These are phyloP conservation scores for Penicillium roqueforti DNA, from an alignment of 495 filamentous ascomycete species.

Conservation along the genomic window DNA sequence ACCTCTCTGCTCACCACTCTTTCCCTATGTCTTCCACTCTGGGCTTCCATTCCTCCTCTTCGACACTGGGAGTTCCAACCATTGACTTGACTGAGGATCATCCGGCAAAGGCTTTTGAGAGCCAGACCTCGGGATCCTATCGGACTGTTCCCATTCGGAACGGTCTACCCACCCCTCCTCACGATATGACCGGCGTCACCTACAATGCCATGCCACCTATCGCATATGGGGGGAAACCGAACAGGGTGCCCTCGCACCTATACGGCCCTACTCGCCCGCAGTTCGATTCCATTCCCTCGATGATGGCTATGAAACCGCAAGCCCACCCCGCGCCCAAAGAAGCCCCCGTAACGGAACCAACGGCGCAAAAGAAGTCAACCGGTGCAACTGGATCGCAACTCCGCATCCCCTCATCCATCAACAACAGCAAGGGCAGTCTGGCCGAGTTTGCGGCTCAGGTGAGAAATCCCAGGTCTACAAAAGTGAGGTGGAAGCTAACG, in stretches of 20 bases:
- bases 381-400: constrained; percentile 57
- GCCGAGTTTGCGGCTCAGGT: constrained; percentile 82
- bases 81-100: constrained; percentile 20
- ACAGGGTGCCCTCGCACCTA: constrained; percentile 28
- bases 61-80: constrained; percentile 29
- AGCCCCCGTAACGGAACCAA: constrained; percentile 18
- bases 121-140: constrained; percentile 15
- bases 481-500: constrained; percentile 7
- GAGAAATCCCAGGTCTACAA: constrained; percentile 18
- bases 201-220: constrained; percentile 38
- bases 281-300: constrained; percentile 24
- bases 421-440: constrained; percentile 64
- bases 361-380: constrained; percentile 29
- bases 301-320: constrained; percentile 27
- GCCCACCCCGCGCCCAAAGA: constrained; percentile 25
- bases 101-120: constrained; percentile 16
- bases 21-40: constrained; percentile 40
- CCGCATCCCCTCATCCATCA: constrained; percentile 70
- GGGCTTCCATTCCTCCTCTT: constrained; percentile 24
- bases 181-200: constrained; percentile 47
- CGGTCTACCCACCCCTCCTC: constrained; percentile 49
- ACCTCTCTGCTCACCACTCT: constrained; percentile 8
- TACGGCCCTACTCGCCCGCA: constrained; percentile 28
- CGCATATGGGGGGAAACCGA: constrained; percentile 32
- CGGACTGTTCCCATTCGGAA: constrained; percentile 42